phyloP scores from a whole-genome alignment of 768 basidiomycete genomes.

The Macrolepiota fuliginosa region DNA sequence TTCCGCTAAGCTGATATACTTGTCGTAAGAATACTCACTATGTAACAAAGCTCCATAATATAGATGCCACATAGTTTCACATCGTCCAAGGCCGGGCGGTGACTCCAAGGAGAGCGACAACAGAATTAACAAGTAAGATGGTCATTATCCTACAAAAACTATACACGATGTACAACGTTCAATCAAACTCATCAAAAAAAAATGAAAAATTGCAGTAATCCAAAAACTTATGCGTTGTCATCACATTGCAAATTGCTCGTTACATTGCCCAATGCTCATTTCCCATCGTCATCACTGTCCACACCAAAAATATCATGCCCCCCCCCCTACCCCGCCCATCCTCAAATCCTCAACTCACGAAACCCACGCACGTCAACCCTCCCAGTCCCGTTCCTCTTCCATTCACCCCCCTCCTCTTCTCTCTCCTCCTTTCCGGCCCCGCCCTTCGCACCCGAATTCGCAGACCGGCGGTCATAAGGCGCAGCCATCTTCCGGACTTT shows the following conservation, averaged over 20 bases:
- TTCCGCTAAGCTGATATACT: no score
- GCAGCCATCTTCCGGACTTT: conserved; percentile 30
- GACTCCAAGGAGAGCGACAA: no score
- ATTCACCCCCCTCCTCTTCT: conserved; percentile 36
- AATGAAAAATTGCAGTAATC: background rate
- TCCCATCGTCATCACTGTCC: no score
- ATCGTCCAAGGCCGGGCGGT: no score
- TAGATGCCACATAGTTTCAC: no score
- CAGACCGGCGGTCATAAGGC: conserved; percentile 34
- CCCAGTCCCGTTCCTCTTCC: conserved; percentile 69
- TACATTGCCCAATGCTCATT: background rate
- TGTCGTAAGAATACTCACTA: no score
- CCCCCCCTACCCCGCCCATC: no score
- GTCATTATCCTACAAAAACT: background rate
- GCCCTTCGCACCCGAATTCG: conserved; percentile 66
- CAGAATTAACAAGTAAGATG: no score
- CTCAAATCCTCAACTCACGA: conserved; percentile 67
- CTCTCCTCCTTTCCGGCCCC: conserved; percentile 40
- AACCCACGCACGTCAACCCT: conserved; percentile 76
- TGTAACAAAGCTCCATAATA: no score
- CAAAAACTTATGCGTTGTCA: background rate
- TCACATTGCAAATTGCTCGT: background rate
- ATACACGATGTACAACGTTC: background rate
- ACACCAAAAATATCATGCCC: no score
- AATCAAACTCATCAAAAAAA: background rate